Conservation (phyloP, 768 basidiomycete genomes). For the Agrocybe pediades region DNA sequence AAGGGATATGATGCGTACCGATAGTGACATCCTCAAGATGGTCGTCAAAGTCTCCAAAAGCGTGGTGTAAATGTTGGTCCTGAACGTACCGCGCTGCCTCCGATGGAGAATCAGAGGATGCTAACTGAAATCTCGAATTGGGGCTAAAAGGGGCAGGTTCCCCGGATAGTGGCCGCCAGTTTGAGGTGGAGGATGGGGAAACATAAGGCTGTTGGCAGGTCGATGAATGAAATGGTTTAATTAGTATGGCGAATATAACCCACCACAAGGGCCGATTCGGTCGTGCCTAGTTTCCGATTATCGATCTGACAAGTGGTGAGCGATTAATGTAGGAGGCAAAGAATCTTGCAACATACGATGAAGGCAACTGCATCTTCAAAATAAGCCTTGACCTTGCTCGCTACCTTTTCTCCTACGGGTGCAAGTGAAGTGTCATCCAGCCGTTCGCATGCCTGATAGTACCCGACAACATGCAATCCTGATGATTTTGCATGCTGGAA, state of each 20-base stretch:
- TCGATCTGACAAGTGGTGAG: conserved; percentile 49
- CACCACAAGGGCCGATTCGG: conserved; percentile 59
- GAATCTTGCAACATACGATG: conserved; percentile 49
- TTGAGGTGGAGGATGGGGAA: conserved; percentile 29
- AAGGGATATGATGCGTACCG: conserved; percentile 31
- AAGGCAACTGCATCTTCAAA: conserved; percentile 69
- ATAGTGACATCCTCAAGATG: conserved; percentile 75
- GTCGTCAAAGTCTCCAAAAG: conserved; percentile 82
- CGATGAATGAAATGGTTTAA: not conserved
- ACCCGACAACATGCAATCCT: conserved; percentile 61
- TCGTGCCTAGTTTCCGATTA: conserved; percentile 54
- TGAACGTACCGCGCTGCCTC: conserved; percentile 52
- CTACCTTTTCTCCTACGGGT: conserved; percentile 67
- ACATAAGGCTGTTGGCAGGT: conserved; percentile 6
- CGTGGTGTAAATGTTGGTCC: conserved; percentile 50
- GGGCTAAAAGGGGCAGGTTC: conserved; percentile 42
- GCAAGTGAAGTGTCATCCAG: conserved; percentile 61
- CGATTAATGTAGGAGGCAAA: conserved; percentile 1
- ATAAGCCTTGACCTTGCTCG: conserved; percentile 49
- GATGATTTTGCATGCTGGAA: conserved; percentile 57
- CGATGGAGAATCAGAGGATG: conserved; percentile 43
- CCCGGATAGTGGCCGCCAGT: conserved; percentile 50
- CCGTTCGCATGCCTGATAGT: conserved; percentile 74
- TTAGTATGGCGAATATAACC: conserved; percentile 22
- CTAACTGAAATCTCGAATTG: conserved; percentile 49